Base-by-base conservation (phyloP, 164 flowering plant genomes). In the Echeveria elegans region DNA sequence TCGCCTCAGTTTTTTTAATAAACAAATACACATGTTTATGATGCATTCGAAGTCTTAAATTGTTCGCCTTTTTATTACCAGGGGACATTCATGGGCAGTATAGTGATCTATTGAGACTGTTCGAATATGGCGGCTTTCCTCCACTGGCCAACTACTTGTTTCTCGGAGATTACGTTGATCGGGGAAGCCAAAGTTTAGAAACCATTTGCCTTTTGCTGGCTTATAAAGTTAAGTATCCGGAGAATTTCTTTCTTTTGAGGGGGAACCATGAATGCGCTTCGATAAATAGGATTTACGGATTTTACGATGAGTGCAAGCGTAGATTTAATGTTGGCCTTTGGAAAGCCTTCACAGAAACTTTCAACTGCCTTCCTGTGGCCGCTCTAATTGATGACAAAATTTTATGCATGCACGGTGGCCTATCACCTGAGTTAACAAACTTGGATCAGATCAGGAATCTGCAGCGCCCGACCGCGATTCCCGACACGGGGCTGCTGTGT, bases 341-440 rank as follows among this genome's bases (percentile, higher is more conserved):
- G 90, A 85, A 82, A 70, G 71, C 73, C 61, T 85, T 85, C 66
- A 85, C 87, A 0, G 89, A 85, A 6, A 73, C 81, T 66, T 85
- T 86, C 65, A 86, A 86, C 67, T 86, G 85, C 64, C 88, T 86
- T 58, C 90, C 90, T 68, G 90, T 86, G 43, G 86, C 90, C 4
- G 90, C 90, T 66, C 76, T 86, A 8, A 69, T 86, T 56, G 90
- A 86, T 69, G 90, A 86, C 72, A 86, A 82, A 71, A 86, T 86
- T 66, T 73, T 86, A 70, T 86, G 90, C 78, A 86, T 86, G 90
- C 90, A 86, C 69, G 90, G 90, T 47, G 90, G 90, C 47, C 86
- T 86, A 65, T 83, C 90, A 24, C 89, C 89, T 58, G 89, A 85
- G 45, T 72, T 85, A 41, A 62, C 72, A 32, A 75, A 75, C 65